These are phyloP conservation scores for Brassica hybrid DNA, from an alignment of 441 rosid genomes.

Conservation along the genomic window DNA sequence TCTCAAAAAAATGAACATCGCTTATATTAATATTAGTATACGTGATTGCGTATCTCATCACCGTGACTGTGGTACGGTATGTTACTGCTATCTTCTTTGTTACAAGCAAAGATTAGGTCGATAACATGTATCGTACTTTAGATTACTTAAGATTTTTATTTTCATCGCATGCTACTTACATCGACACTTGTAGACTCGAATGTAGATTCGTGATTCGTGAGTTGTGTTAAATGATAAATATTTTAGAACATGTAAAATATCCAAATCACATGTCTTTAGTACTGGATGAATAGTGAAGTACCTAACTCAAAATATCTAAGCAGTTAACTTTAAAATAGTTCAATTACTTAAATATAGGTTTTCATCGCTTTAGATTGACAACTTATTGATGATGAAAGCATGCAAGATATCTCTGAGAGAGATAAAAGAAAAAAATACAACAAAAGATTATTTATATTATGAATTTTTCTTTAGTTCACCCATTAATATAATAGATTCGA, in stretches of 20 bases:
- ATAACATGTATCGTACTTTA: background rate
- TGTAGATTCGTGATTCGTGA: background rate
- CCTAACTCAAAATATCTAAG: constrained; percentile 17
- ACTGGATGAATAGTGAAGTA: background rate
- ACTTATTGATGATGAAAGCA: background rate
- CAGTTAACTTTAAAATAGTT: background rate
- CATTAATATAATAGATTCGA: too few species aligned
- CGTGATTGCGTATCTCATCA: background rate
- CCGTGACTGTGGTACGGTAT: background rate
- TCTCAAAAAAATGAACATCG: background rate
- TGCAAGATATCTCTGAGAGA: background rate
- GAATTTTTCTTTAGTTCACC: too few species aligned
- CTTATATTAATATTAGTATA: background rate
- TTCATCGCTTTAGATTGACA: background rate
- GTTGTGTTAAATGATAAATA: background rate
- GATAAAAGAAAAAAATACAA: too few species aligned
- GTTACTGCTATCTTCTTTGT: background rate
- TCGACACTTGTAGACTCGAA: background rate
- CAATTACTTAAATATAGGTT: background rate
- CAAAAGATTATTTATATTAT: too few species aligned
- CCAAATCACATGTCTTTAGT: constrained; percentile 2
- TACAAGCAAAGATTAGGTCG: background rate
- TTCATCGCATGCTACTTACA: background rate
- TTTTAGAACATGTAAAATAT: background rate
- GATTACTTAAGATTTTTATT: background rate